Evolutionary conservation across 768 basidiomycete species (phyloP).

Genomic region (Lenzites betulinus): DNA sequence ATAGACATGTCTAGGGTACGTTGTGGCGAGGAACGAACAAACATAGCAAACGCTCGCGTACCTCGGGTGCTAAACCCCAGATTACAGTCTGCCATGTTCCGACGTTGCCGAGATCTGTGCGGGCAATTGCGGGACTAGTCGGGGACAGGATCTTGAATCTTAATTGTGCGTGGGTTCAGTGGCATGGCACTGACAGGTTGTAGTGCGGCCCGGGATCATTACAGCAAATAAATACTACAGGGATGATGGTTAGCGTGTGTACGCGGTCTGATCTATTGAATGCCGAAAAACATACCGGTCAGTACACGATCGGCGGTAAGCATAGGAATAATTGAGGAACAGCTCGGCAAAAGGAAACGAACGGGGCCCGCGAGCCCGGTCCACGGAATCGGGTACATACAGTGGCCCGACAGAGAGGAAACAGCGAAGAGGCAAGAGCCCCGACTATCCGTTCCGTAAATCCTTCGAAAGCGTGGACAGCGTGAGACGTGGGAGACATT

Average conservation of each 20-base stretch:
- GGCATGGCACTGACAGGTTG: background rate
- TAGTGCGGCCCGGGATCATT: background rate
- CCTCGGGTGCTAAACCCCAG: background rate
- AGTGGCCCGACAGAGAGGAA: constrained; percentile 17
- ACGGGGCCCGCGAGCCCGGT: constrained; percentile 8
- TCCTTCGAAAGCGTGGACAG: constrained; percentile 13
- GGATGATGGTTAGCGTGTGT: background rate
- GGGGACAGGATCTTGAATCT: constrained; percentile 7
- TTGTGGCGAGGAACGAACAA: background rate
- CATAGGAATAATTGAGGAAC: constrained; percentile 12
- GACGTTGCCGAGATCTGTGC: constrained; percentile 1
- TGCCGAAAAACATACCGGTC: background rate
- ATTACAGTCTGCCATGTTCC: background rate
- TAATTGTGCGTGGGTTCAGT: background rate
- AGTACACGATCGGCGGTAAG: background rate
- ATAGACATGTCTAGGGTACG: background rate
- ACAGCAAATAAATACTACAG: background rate
- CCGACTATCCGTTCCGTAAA: constrained; percentile 18
- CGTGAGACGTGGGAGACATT: constrained; percentile 4
- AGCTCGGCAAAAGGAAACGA: background rate
- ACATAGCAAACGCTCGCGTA: background rate
- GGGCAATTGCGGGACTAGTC: background rate
- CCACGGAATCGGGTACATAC: constrained; percentile 6
- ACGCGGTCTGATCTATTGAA: background rate
- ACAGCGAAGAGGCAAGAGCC: constrained; percentile 20